Percentiles rank a stretch among this genome's conserved stretches.
These are phyloP conservation scores for Camelina laxa DNA, from an alignment of 345 rosid species.

Conservation along the genomic window DNA sequence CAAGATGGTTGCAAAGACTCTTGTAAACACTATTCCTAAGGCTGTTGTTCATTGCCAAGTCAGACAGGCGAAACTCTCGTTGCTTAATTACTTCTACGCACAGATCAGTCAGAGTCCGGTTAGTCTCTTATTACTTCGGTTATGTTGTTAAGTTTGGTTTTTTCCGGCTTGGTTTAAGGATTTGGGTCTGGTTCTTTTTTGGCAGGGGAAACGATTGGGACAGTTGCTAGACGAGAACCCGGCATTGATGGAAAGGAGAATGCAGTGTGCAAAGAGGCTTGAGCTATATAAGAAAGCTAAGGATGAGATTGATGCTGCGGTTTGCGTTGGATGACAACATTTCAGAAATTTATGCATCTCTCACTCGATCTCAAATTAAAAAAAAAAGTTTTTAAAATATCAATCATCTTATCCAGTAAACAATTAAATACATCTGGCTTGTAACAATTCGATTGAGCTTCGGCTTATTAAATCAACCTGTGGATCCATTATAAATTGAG, in stretches of 20 bases:
- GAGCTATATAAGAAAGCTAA: slow-evolving; percentile 73
- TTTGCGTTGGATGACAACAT: not conserved
- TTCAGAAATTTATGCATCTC: no score
- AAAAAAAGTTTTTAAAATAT: no score
- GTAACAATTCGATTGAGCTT: no score
- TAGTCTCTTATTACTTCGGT: not conserved
- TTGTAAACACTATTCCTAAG: slow-evolving; percentile 70
- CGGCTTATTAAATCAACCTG: no score
- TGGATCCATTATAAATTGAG: no score
- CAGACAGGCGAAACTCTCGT: slow-evolving; percentile 66
- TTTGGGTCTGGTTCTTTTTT: not conserved
- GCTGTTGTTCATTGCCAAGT: slow-evolving; percentile 84
- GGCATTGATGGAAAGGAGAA: slow-evolving; percentile 67
- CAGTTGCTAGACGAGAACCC: slow-evolving; percentile 67
- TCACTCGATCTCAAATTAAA: no score
- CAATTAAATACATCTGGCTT: no score
- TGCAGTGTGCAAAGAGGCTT: slow-evolving; percentile 65
- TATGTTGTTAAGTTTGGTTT: not conserved
- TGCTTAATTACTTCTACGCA: slow-evolving; percentile 67
- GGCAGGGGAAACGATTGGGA: slow-evolving; percentile 56
- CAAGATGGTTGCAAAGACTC: slow-evolving; percentile 73
- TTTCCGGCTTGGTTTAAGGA: slow-evolving; percentile 4
- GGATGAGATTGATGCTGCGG: slow-evolving; percentile 74
- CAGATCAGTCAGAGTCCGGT: slow-evolving; percentile 73
- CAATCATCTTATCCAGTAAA: no score